Conservation (phyloP, 306 rosid genomes). For the Benincasa hispida region DNA sequence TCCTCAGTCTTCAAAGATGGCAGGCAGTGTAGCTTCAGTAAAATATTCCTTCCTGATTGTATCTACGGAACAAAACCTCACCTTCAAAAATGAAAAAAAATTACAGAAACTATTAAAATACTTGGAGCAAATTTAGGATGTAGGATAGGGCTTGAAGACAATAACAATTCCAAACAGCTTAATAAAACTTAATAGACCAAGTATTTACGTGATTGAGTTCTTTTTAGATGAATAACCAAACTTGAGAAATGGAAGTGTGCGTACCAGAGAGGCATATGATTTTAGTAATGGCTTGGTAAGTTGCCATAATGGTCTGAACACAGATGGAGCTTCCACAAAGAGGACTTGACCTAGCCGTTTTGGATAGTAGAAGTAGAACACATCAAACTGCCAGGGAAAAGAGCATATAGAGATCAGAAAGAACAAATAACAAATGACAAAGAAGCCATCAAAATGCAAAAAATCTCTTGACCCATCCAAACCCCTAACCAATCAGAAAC, state of each 20-base stretch:
- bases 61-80: constrained; percentile 69
- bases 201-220: neutral
- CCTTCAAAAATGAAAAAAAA: constrained; percentile 32
- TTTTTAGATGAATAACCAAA: too few relatives aligned
- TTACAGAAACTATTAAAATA: neutral
- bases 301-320: constrained; percentile 85
- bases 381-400: constrained; percentile 65
- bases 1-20: constrained; percentile 44
- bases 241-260: neutral
- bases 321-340: constrained; percentile 80
- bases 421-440: neutral
- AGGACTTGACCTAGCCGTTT: constrained; percentile 68
- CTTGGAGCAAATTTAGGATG: neutral
- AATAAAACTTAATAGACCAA: neutral
- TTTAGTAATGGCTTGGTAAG: constrained; percentile 66
- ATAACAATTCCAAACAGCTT: neutral
- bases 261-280: constrained; percentile 79
- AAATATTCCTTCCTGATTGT: constrained; percentile 65
- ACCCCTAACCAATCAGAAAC: neutral
- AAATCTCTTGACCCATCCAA: neutral
- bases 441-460: neutral
- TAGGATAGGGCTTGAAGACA: neutral
- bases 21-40: constrained; percentile 50
- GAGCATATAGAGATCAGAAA: constrained; percentile 5
- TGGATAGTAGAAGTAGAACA: constrained; percentile 77